These are phyloP conservation scores for Boechera divaricarpa DNA, from an alignment of 345 rosid species.

Conservation along the genomic window DNA sequence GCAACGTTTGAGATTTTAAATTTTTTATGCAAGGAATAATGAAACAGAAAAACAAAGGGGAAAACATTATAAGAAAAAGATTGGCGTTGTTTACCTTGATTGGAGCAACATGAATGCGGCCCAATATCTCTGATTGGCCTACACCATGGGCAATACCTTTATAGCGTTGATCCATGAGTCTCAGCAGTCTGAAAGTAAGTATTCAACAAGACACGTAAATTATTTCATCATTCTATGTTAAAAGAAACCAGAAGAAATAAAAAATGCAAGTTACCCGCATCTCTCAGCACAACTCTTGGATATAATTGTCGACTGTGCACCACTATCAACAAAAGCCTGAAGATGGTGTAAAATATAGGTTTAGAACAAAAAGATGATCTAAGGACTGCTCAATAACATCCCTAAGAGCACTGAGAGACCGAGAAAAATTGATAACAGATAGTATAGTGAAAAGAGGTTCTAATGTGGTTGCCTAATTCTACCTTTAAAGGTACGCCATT, in stretches of 20 bases:
- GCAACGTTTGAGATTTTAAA: conserved; percentile 17
- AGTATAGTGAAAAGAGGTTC: conserved; percentile 3
- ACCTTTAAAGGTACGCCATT: conserved; percentile 95
- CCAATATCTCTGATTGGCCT: conserved; percentile 97
- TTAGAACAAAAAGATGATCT: conserved; percentile 10
- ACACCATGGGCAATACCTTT: conserved; percentile 99
- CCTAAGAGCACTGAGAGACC: neutral
- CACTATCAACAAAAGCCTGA: conserved; percentile 99
- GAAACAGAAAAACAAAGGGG: conserved; percentile 16
- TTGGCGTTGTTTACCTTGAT: conserved; percentile 63
- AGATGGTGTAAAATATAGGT: conserved; percentile 20
- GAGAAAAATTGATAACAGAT: neutral
- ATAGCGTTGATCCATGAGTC: conserved; percentile 91
- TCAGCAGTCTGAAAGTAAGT: conserved; percentile 65
- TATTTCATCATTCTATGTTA: neutral
- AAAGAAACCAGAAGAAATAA: conserved; percentile 12
- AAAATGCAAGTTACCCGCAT: conserved; percentile 66
- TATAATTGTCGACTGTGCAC: conserved; percentile 98
- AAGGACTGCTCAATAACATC: neutral
- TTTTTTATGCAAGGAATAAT: neutral
- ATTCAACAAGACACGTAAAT: conserved; percentile 4
- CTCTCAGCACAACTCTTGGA: conserved; percentile 98
- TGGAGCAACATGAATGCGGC: conserved; percentile 96
- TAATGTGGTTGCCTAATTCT: conserved; percentile 33
- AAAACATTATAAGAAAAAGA: neutral